These are phyloP conservation scores for Perkinsus olseni DNA, from an alignment of 169 alveolate species.

Conservation along the genomic window DNA sequence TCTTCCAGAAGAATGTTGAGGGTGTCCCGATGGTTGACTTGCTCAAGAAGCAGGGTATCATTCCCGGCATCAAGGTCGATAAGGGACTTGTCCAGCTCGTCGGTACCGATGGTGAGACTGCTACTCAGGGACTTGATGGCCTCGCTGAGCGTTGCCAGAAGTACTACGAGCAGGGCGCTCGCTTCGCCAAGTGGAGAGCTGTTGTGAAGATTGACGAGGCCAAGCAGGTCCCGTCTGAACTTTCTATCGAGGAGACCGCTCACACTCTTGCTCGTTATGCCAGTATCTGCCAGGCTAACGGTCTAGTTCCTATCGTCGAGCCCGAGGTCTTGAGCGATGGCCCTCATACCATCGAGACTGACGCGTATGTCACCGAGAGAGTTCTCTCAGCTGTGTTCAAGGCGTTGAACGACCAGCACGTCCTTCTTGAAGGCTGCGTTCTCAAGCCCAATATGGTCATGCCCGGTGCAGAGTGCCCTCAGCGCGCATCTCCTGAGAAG, in stretches of 20 bases:
- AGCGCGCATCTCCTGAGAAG: conserved; percentile 86
- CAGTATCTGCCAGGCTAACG: conserved; percentile 85
- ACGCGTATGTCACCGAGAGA: conserved; percentile 83
- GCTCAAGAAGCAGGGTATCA: conserved; percentile 77
- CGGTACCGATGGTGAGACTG: conserved; percentile 76
- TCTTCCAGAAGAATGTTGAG: conserved; percentile 80
- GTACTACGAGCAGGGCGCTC: conserved; percentile 94
- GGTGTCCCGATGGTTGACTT: conserved; percentile 77
- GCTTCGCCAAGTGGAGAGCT: conserved; percentile 99
- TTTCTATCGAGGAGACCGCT: conserved; percentile 86
- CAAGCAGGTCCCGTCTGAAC: conserved; percentile 80
- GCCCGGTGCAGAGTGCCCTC: conserved; percentile 79
- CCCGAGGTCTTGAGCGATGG: conserved; percentile 95
- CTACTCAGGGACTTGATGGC: conserved; percentile 88
- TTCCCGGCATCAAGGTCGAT: conserved; percentile 98
- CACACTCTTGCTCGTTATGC: conserved; percentile 93
- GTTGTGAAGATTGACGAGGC: conserved; percentile 84
- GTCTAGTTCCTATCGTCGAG: conserved; percentile 94
- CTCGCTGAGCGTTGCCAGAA: conserved; percentile 89
- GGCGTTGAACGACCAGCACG: conserved; percentile 77
- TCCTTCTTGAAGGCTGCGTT: conserved; percentile 85
- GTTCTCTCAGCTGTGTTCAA: conserved; percentile 80
- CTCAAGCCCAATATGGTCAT: conserved; percentile 94
- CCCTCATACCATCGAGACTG: conserved; percentile 80
- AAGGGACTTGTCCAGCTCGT: conserved; percentile 82